Base-by-base conservation (phyloP, 192 early-diverging fungal species). In the Coemansia sp. region DNA sequence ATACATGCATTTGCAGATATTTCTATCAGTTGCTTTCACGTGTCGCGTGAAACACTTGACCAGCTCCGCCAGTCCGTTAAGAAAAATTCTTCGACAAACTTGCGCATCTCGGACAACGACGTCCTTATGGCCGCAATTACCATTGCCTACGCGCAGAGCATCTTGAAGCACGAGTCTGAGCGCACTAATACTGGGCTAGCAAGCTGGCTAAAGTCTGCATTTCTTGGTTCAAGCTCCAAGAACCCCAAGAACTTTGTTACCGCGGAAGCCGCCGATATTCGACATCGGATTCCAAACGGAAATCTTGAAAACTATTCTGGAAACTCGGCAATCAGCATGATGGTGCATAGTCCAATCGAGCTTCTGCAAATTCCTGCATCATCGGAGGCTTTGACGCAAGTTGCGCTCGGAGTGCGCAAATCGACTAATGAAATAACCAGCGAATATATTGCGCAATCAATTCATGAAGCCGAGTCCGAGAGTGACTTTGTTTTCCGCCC, bases 71-170 rank as follows among this genome's bases (percentile, higher is more conserved):
- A 37, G 13, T 2, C 13, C 3, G 32, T 73, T 4, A 6, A 7
- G 4, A 27, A 41, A 3, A 2, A 50, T 23, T 5, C 12, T 3
- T 2, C 14, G 1, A 8, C 12, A 2, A 11, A 12, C 6, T 12
- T n/a, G 7, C 47, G 54, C 18, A 53, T 73, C 7, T 65, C 63
- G 10, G 60, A 61, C 29, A 66, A 73, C 23, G 70, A 73, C n/a
- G 3, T 73, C 0, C 20, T 73, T 10, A 43, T 56, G 5, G 45
- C 54, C 4, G 11, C 62, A n/a, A 19, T 57, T 3, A 61, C 35
- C 7, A 50, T 62, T 4, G 59, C 49, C n/a, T 19, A 62, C 26
- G 58, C 70, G 2, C 70, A 66, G 16, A 59, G 64, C 11, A 27
- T 12, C 1, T 22, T 11, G 1, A 16, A 23, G 8, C 47, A 57